Evolutionary conservation across 2,329 filamentous ascomycete genomes (phyloP), one percentile per base, ranked within the genome.

Genomic region (Cryphonectria radicalis): DNA sequence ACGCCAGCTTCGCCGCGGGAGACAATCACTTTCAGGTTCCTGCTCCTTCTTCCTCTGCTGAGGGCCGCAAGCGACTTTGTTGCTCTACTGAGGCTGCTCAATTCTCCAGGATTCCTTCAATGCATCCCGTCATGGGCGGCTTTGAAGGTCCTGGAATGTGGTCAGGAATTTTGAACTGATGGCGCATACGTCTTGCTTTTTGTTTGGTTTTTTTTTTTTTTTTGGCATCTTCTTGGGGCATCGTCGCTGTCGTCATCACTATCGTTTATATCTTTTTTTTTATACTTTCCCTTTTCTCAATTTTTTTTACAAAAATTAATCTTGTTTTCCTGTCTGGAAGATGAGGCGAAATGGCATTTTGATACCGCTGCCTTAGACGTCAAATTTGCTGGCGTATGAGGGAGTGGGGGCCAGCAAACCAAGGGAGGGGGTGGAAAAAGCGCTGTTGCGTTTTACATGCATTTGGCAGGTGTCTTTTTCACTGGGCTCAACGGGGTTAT

Each of bases 11-110:
- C 79, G 72, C 78, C 77, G 57, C 76, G 77, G 46, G 74, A 74
- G 63, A 72, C 73, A n/a, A 50, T 28, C 79, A 78, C 75, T 70
- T 79, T 75, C 79, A 84, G 79, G 76, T 83, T 42, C 79, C 81
- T 72, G 79, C 79, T 70, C 84, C 80, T 70, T 82, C 82, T 69
- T 83, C 76, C 28, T 28, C 28, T 32, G 84, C 28, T 32, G 84
- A 84, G 74, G 84, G 86, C 74, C 84, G 87, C 73, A 93, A 93
- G 82, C 87, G 91, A 75, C 84, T 91, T 53, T 92, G 91, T 82
- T 92, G 89, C 80, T 87, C 89, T 62, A 83, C 87, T 19, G 89
- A 91, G 78, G 88, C 85, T 69, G 82, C 83, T 28, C 80, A 82
- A 57, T 86, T 86, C 76, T 28, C 28, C 28, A 81, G 81, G 73